Evolutionary conservation across 805 yeast species (phyloP).

Genomic region (Komagataella ulmi): DNA sequence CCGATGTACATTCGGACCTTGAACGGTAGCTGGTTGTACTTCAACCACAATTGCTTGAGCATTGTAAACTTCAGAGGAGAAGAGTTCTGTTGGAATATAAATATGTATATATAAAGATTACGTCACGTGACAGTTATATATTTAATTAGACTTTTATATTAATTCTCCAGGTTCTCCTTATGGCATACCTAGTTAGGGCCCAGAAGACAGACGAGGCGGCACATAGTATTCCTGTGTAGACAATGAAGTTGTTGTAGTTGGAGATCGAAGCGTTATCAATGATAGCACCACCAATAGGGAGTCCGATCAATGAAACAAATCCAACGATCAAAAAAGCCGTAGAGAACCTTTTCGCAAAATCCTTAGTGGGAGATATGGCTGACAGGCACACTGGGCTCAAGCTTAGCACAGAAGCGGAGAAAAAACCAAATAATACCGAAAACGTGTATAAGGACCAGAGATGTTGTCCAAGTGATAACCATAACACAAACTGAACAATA

Average conservation of each 20-base stretch:
- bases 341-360: conserved; percentile 57
- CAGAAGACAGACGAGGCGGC: background rate
- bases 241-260: conserved; percentile 22
- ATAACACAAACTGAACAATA: conserved; percentile 30
- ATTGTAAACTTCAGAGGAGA: background rate
- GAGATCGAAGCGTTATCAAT: conserved; percentile 17
- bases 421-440: conserved; percentile 38
- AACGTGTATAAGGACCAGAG: conserved; percentile 31
- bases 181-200: background rate
- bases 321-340: conserved; percentile 31
- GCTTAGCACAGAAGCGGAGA: conserved; percentile 42
- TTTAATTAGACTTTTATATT: background rate
- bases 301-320: conserved; percentile 16
- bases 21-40: conserved; percentile 13
- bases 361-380: conserved; percentile 38
- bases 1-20: conserved; percentile 18
- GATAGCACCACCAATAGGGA: conserved; percentile 19
- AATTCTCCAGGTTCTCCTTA: background rate
- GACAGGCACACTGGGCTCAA: conserved; percentile 50
- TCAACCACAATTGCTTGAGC: conserved; percentile 3
- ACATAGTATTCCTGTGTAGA: conserved; percentile 19
- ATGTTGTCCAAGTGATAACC: conserved; percentile 50
- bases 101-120: background rate
- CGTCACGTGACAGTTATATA: background rate
- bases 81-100: background rate